phyloP scores from a whole-genome alignment of 2,329 filamentous ascomycete genomes.

The Cladosporium sp. region DNA sequence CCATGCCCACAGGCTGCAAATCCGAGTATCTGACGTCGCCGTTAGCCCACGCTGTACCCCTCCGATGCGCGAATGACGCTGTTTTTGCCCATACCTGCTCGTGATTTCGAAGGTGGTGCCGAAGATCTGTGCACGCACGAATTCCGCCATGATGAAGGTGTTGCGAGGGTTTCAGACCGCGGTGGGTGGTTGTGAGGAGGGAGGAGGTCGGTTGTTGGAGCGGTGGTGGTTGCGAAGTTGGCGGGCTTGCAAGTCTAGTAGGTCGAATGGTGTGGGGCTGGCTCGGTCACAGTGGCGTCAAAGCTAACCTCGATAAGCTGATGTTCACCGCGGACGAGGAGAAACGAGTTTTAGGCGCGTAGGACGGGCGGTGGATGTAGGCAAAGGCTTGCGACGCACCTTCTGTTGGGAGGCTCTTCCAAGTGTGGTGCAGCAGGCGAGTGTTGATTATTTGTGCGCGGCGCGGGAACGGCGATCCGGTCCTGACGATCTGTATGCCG shows the following conservation, averaged over 20 bases:
- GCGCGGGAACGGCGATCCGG: constrained; percentile 6
- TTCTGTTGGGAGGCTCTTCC: neutral
- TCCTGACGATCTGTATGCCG: constrained; percentile 15
- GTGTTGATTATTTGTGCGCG: neutral
- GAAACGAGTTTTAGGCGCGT: neutral
- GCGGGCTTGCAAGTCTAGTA: constrained; percentile 1
- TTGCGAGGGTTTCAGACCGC: constrained; percentile 19
- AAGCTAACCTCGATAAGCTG: constrained; percentile 14
- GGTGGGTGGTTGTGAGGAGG: constrained; percentile 1
- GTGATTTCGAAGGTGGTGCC: constrained; percentile 99
- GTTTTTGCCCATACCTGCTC: constrained; percentile 67
- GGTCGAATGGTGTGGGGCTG: constrained; percentile 16
- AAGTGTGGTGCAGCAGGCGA: neutral
- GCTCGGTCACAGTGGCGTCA: constrained; percentile 10
- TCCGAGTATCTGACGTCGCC: constrained; percentile 76
- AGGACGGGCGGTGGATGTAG: neutral
- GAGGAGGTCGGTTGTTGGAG: neutral
- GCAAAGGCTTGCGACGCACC: neutral
- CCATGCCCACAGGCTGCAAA: constrained; percentile 98
- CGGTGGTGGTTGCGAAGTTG: constrained; percentile 1
- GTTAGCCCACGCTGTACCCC: constrained; percentile 24
- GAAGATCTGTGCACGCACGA: constrained; percentile 98
- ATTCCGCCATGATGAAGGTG: constrained; percentile 84
- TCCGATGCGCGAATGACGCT: constrained; percentile 16
- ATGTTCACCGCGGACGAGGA: neutral